These are phyloP conservation scores for Zasmidium citrigriseum DNA, from an alignment of 2,329 filamentous ascomycete species.

Conservation along the genomic window DNA sequence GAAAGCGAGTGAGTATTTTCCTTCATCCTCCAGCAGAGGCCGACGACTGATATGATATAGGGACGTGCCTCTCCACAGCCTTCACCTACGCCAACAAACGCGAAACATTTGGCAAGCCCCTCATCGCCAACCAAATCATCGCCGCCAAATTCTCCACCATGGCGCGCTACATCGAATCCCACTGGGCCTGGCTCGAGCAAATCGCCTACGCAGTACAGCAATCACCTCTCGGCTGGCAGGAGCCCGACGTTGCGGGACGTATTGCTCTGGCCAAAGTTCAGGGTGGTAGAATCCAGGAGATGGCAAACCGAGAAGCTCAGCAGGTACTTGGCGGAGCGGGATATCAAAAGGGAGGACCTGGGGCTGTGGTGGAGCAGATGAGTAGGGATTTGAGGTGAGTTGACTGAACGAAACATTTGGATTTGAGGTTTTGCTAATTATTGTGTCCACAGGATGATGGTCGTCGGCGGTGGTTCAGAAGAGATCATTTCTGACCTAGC, in stretches of 20 bases:
- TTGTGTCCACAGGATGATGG: too few species aligned
- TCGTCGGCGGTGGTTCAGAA: slow-evolving; percentile 37
- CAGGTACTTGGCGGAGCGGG: slow-evolving; percentile 57
- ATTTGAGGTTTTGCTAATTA: too few species aligned
- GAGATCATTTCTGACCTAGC: slow-evolving; percentile 38
- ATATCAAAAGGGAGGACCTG: slow-evolving; percentile 54
- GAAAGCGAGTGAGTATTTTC: slow-evolving; percentile 42
- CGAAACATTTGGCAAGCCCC: slow-evolving; percentile 37
- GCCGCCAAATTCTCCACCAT: slow-evolving; percentile 33
- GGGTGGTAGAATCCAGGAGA: slow-evolving; percentile 55
- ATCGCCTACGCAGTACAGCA: slow-evolving; percentile 35
- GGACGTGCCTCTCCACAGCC: slow-evolving; percentile 30
- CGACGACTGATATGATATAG: slow-evolving; percentile 15
- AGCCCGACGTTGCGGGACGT: slow-evolving; percentile 50
- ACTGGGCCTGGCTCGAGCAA: slow-evolving; percentile 34
- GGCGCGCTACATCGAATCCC: slow-evolving; percentile 34
- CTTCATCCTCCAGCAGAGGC: background rate
- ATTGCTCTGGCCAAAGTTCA: slow-evolving; percentile 56
- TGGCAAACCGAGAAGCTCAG: slow-evolving; percentile 56
- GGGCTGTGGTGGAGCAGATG: slow-evolving; percentile 55
- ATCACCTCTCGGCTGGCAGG: slow-evolving; percentile 30
- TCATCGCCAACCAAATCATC: slow-evolving; percentile 39
- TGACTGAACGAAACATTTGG: too few species aligned
- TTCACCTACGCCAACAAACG: slow-evolving; percentile 35
- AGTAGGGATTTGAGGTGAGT: slow-evolving; percentile 54